Evolutionary conservation across 2,329 filamentous ascomycete genomes (phyloP), one percentile per base, ranked within the genome.

Genomic region (Fusarium concolor): DNA sequence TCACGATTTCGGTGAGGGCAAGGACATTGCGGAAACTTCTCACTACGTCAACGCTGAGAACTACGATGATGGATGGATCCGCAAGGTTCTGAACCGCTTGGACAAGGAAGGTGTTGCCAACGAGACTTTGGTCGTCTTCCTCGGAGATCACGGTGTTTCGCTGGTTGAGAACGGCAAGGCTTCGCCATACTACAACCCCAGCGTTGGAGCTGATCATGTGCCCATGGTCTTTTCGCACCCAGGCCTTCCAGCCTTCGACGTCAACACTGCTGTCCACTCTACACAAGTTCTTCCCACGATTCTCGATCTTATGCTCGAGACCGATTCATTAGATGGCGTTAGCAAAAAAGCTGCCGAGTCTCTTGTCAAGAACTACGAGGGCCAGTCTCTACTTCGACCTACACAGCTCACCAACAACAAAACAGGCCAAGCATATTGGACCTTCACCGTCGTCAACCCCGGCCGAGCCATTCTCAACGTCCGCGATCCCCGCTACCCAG

Each of bases 61-160:
- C 9, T 78, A 75, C 39, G 75, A 75, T 12, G 76, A 78, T 35
- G 68, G 65, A 20, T 78, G 76, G 76, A 67, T 78, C 1, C 70
- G 70, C 26, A 76, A 72, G 49, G 62, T 78, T 1, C 47, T 78
- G 7, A 54, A 69, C 14, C 59, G 78, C 4, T 39, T 79, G 3
- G 75, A 79, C 10, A 64, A 76, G n/a, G 66, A 77, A 24, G 76
- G 72, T 4, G 74, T 77, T 17, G 76, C 77, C 2, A 70, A 79
- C 15, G 76, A 79, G 43, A 79, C 77, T 2, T 60, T 79, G 3
- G 55, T 77, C 6, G 65, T 79, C 7, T 69, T 77, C 29, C 74
- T 76, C 1, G 77, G 77, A 17, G 77, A 79, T 42, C 77, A 79
- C 5, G 77, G 77, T 12, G 65, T 77, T 12, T 77, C 77, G 1